Evolutionary conservation across 2,329 filamentous ascomycete genomes (phyloP), one percentile per base, ranked within the genome.

Genomic region (Diaporthe velutina): DNA sequence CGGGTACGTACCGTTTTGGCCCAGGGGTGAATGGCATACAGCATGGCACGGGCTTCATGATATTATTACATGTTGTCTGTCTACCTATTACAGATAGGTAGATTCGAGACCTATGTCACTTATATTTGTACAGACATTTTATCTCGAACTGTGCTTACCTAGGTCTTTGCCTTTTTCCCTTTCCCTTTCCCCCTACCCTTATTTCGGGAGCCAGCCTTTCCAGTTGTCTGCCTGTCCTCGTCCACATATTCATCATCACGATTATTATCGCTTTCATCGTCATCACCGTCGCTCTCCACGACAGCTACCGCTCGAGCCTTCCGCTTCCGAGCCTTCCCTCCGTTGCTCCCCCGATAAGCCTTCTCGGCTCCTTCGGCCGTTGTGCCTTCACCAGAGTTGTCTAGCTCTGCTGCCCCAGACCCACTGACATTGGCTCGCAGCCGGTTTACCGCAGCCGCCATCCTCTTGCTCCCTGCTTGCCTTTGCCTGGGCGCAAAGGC

Each of bases 401-500:
- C 75, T 40, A 48, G 33, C 22, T 45, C 72, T 15, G n/a, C 38
- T 38, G 45, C 45, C 7, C n/a, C 40, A 13, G 55, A 71, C 74
- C 81, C 80, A 75, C 80, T 78, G 30, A 77, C 81, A 75, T 90
- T 89, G 38, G 88, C 86, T 76, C 91, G 90, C 73, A 97, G 85
- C 81, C 88, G 91, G 74, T 89, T 90, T 73, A 97, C 91, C 0
- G 95, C 95, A 72, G 91, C 92, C 58, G 91, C 91, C 93, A 97
- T 93, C 74, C 93, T 89, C 83, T 94, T 93, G 80, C 93, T 96
- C 50, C 90, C 91, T 75, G 90, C 90, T 17, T 85, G 88, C 35
- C 86, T 90, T 77, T 92, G 91, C 73, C 93, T 89, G 0, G 94
- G 94, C 33, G 88, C 94, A 84, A 95, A 96, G 0, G 89, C 90